A percentile compares a stretch with the other conserved stretches of the same genome.
Conservation (phyloP, 2,329 filamentous ascomycete genomes). For the Curvularia verruculosa region DNA sequence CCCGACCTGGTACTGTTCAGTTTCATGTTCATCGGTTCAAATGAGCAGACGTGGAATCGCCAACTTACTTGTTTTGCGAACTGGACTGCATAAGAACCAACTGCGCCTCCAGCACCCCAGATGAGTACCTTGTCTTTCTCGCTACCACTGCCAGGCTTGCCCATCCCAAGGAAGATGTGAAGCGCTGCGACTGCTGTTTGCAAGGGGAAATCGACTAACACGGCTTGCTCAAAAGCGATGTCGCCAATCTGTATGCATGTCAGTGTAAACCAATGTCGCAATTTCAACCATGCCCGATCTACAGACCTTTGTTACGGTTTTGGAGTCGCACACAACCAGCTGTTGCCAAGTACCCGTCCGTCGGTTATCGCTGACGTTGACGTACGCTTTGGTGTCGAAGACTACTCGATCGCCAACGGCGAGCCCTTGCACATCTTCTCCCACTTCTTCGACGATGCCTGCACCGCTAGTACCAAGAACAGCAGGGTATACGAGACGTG, state of each 20-base stretch:
- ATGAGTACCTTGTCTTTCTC: slow-evolving; percentile 33
- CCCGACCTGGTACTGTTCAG: slow-evolving; percentile 25
- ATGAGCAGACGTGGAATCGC: background rate
- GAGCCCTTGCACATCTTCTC: slow-evolving; percentile 51
- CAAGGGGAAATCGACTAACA: slow-evolving; percentile 33
- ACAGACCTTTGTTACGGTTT: slow-evolving; percentile 31
- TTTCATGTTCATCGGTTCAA: background rate
- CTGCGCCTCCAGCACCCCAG: slow-evolving; percentile 38
- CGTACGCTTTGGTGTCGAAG: slow-evolving; percentile 33
- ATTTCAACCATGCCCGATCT: background rate
- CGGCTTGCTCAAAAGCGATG: slow-evolving; percentile 33
- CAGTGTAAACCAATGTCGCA: background rate
- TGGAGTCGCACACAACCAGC: slow-evolving; percentile 24
- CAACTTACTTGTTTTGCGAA: slow-evolving; percentile 31
- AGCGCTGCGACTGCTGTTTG: slow-evolving; percentile 39
- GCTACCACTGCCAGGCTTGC: slow-evolving; percentile 25
- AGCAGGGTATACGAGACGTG: slow-evolving; percentile 23
- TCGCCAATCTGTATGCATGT: slow-evolving; percentile 30
- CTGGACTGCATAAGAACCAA: slow-evolving; percentile 36
- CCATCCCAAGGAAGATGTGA: slow-evolving; percentile 36
- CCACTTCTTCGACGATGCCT: slow-evolving; percentile 55
- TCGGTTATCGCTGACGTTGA: slow-evolving; percentile 24
- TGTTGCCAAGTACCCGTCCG: slow-evolving; percentile 36
- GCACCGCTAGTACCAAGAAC: slow-evolving; percentile 32
- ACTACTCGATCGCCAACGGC: slow-evolving; percentile 53